These are phyloP conservation scores for Spizellomyces sp. DNA, from an alignment of 192 early-diverging fungal genomes.

Conservation along the genomic window DNA sequence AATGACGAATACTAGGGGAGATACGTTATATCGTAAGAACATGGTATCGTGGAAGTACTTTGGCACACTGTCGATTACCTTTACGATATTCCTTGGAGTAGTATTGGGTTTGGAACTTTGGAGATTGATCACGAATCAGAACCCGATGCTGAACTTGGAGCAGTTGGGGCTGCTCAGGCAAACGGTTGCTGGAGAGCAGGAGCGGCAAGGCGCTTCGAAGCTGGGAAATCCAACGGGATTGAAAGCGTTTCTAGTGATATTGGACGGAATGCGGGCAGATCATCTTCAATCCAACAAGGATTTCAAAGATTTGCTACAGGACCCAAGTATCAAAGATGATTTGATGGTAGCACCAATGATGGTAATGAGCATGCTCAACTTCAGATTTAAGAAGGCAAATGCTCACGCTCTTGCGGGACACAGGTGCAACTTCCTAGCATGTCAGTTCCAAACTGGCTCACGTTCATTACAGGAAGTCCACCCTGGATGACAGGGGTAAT, in stretches of 20 bases:
- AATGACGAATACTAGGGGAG: background rate
- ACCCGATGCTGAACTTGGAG: conserved; percentile 2
- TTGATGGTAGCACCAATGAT: background rate
- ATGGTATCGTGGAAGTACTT: conserved; percentile 2
- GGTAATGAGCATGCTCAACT: background rate
- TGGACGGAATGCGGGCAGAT: conserved; percentile 5
- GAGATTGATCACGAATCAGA: conserved; percentile 7
- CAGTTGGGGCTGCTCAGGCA: background rate
- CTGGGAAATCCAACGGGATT: conserved; percentile 1
- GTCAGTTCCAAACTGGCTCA: conserved; percentile 11
- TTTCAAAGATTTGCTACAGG: background rate
- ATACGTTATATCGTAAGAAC: conserved; percentile 1
- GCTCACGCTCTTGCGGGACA: background rate
- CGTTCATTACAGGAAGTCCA: conserved; percentile 9
- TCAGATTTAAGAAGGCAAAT: background rate
- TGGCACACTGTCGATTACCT: background rate
- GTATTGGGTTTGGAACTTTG: background rate
- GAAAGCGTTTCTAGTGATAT: conserved; percentile 6
- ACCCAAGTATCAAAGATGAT: background rate
- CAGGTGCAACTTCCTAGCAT: conserved; percentile 11
- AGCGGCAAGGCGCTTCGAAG: background rate
- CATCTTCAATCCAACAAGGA: background rate
- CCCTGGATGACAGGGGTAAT: conserved; percentile 15
- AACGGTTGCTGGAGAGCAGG: background rate
- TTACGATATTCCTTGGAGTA: background rate